A percentile compares a stretch with the other conserved stretches of the same genome.
phyloP scores from a whole-genome alignment of 2,329 filamentous ascomycete genomes.

The Chaetomium globosum region DNA sequence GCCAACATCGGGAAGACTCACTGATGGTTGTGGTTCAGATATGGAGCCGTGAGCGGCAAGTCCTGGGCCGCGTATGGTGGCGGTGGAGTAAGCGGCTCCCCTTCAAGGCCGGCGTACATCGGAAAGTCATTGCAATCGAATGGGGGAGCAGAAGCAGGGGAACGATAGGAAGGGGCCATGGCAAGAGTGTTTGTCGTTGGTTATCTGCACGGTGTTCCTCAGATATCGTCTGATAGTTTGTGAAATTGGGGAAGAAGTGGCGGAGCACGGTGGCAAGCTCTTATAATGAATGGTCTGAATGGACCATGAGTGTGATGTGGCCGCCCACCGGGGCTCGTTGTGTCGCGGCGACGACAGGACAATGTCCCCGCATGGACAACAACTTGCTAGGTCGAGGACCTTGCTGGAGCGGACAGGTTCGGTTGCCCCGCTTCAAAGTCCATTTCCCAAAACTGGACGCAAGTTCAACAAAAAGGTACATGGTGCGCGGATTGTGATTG shows the following conservation, averaged over 20 bases:
- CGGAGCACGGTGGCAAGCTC: background rate
- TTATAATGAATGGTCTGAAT: no score
- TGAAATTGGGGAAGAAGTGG: background rate
- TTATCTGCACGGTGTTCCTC: background rate
- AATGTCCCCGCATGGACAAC: background rate
- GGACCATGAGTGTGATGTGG: background rate
- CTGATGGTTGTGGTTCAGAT: background rate
- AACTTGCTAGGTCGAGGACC: background rate
- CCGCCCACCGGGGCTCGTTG: background rate
- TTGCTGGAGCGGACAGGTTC: background rate
- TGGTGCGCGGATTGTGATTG: background rate
- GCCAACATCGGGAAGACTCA: background rate
- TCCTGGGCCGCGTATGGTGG: background rate
- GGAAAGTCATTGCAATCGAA: background rate
- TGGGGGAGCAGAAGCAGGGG: background rate
- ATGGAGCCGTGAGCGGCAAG: background rate
- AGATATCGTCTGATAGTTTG: background rate
- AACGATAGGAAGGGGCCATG: background rate
- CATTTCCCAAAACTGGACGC: background rate
- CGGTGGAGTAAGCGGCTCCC: background rate
- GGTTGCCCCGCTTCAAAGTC: background rate
- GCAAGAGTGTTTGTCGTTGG: background rate
- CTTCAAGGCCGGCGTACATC: background rate
- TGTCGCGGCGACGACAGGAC: background rate
- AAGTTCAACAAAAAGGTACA: no score